Percentiles rank a stretch among this genome's conserved stretches.
phyloP scores from a whole-genome alignment of 1,284 basidiomycete genomes.

The Lignosus rhinocerotis region DNA sequence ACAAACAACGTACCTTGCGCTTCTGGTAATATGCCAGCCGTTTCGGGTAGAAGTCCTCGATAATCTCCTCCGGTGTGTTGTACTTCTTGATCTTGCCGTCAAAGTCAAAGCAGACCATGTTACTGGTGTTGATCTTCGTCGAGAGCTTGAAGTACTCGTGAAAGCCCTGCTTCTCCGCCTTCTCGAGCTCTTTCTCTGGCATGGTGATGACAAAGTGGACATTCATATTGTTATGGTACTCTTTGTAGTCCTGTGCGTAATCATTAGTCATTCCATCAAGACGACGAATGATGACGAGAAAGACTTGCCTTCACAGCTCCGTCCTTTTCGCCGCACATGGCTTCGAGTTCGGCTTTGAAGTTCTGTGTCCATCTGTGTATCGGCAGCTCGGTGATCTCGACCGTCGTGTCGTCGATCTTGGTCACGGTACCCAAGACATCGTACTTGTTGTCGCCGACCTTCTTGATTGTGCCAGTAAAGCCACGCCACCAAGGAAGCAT shows the following conservation, averaged over 20 bases:
- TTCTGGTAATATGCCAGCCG: slow-evolving; percentile 92
- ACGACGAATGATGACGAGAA: too few species aligned
- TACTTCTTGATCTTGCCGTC: slow-evolving; percentile 98
- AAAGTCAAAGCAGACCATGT: slow-evolving; percentile 99
- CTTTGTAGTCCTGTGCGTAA: slow-evolving; percentile 81
- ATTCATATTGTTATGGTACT: slow-evolving; percentile 92
- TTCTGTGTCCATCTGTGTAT: slow-evolving; percentile 94
- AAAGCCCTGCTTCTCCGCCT: slow-evolving; percentile 88
- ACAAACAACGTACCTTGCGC: slow-evolving; percentile 70
- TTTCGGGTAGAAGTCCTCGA: slow-evolving; percentile 92
- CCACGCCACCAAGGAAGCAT: slow-evolving; percentile 99
- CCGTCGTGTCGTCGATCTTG: slow-evolving; percentile 84
- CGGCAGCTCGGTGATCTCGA: slow-evolving; percentile 96
- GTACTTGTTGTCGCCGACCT: slow-evolving; percentile 82
- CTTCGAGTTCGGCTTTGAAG: slow-evolving; percentile 92
- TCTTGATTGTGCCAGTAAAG: slow-evolving; percentile 88
- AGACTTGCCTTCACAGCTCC: slow-evolving; percentile 60
- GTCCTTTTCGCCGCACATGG: slow-evolving; percentile 74
- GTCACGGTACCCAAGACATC: slow-evolving; percentile 77
- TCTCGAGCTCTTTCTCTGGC: slow-evolving; percentile 79
- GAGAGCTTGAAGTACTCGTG: slow-evolving; percentile 92
- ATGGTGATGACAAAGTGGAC: slow-evolving; percentile 91
- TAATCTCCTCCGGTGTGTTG: slow-evolving; percentile 85
- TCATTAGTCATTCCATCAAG: not conserved
- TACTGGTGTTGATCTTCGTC: slow-evolving; percentile 82